These are phyloP conservation scores for Pleurotus cornucopiae DNA, from an alignment of 768 basidiomycete genomes.

Conservation along the genomic window DNA sequence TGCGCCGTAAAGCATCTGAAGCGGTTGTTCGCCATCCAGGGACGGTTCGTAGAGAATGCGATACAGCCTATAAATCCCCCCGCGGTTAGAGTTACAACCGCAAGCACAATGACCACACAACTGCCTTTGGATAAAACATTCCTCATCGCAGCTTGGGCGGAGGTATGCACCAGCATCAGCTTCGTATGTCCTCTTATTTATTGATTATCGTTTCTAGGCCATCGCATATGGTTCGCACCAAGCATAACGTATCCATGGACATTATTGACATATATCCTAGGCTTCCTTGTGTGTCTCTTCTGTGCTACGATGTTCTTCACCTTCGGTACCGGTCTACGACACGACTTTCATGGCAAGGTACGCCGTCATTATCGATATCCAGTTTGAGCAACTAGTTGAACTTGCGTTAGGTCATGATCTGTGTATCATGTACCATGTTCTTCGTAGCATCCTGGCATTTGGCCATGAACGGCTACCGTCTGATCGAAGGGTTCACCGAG, in stretches of 20 bases:
- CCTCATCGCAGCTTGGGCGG: background rate
- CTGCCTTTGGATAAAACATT: background rate
- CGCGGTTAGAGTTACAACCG: background rate
- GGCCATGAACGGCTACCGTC: slow-evolving; percentile 10
- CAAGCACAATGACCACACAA: background rate
- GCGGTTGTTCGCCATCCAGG: too few relatives aligned
- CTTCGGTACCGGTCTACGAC: background rate
- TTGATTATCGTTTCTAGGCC: background rate
- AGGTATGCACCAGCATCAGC: background rate
- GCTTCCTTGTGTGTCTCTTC: background rate
- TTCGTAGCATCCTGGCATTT: background rate
- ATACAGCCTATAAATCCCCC: too few relatives aligned
- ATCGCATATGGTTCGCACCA: background rate
- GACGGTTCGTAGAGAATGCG: too few relatives aligned
- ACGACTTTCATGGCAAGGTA: background rate
- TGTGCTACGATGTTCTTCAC: background rate
- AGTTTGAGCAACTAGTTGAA: too few relatives aligned
- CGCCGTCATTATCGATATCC: background rate
- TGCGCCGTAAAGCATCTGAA: too few relatives aligned
- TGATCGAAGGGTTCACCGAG: slow-evolving; percentile 10
- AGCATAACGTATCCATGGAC: too few relatives aligned
- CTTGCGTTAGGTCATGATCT: background rate
- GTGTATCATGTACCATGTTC: background rate
- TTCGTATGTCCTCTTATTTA: background rate
- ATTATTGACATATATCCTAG: background rate